Conservation (phyloP, 2,329 filamentous ascomycete species). For the Cladosporium colombiae region DNA sequence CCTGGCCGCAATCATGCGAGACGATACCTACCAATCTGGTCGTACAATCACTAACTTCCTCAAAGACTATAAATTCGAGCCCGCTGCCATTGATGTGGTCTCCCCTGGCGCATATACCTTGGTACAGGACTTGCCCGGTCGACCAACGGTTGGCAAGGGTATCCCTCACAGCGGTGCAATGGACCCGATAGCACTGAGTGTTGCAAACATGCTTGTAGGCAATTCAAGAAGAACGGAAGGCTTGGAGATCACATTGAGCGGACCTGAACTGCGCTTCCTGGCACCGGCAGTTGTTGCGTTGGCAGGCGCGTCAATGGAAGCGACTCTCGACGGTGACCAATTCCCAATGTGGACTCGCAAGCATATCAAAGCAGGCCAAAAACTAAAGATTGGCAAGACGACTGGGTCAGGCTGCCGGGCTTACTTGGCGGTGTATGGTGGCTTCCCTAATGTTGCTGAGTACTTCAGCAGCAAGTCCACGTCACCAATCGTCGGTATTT, state of each 20-base stretch:
- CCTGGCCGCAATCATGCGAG: slow-evolving; percentile 51
- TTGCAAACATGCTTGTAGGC: slow-evolving; percentile 62
- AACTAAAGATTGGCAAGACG: slow-evolving; percentile 57
- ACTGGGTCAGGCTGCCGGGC: slow-evolving; percentile 56
- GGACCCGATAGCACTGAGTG: slow-evolving; percentile 59
- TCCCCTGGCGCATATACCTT: slow-evolving; percentile 59
- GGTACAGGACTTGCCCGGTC: slow-evolving; percentile 60
- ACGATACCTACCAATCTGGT: slow-evolving; percentile 50
- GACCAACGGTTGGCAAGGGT: slow-evolving; percentile 59
- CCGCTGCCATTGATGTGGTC: slow-evolving; percentile 58
- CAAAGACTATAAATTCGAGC: slow-evolving; percentile 51
- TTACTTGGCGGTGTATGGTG: slow-evolving; percentile 61
- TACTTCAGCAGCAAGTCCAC: slow-evolving; percentile 64
- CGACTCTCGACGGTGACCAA: slow-evolving; percentile 50
- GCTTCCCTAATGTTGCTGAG: slow-evolving; percentile 54
- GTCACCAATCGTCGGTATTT: slow-evolving; percentile 58
- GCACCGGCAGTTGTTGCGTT: slow-evolving; percentile 57
- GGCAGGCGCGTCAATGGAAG: slow-evolving; percentile 57
- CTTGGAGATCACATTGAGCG: slow-evolving; percentile 62
- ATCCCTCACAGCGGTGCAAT: slow-evolving; percentile 63
- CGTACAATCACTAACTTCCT: slow-evolving; percentile 61
- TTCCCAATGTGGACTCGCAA: slow-evolving; percentile 59
- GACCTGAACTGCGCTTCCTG: slow-evolving; percentile 60
- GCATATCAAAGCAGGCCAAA: slow-evolving; percentile 54
- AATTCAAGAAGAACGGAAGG: slow-evolving; percentile 55